A percentile compares a stretch with the other conserved stretches of the same genome.
phyloP scores from a whole-genome alignment of 768 basidiomycete genomes.

The Xanthoconium purpureum region DNA sequence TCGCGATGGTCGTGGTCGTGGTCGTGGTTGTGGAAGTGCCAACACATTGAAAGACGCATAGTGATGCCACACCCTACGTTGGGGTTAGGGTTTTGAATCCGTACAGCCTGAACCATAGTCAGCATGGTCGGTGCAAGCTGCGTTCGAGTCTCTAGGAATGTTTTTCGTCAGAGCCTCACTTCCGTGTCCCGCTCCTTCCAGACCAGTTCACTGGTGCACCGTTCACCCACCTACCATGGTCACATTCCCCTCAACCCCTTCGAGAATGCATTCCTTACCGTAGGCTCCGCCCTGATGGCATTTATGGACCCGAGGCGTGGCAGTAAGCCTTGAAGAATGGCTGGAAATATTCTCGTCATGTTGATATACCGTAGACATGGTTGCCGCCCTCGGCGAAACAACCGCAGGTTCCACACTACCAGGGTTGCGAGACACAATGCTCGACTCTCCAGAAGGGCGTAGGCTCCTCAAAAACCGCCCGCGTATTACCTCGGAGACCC shows the following conservation, averaged over 20 bases:
- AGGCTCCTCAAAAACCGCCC: slow-evolving; percentile 82
- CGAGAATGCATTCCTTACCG: slow-evolving; percentile 81
- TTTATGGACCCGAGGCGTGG: slow-evolving; percentile 78
- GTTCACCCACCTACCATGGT: slow-evolving; percentile 63
- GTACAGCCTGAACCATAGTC: not conserved
- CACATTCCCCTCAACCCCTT: slow-evolving; percentile 80
- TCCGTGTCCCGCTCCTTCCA: slow-evolving; percentile 12
- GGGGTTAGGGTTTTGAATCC: slow-evolving; percentile 15
- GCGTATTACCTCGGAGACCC: slow-evolving; percentile 68
- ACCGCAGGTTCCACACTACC: slow-evolving; percentile 81
- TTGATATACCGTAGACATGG: slow-evolving; percentile 67
- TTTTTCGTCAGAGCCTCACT: not conserved
- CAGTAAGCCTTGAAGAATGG: slow-evolving; percentile 48
- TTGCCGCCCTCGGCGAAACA: slow-evolving; percentile 91
- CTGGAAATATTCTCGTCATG: not conserved
- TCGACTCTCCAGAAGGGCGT: slow-evolving; percentile 77
- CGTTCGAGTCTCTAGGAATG: not conserved
- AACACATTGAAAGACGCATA: too few species aligned
- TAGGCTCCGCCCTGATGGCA: slow-evolving; percentile 82
- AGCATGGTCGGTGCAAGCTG: not conserved
- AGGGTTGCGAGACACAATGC: slow-evolving; percentile 72
- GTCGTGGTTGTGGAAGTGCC: not conserved
- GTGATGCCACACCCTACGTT: slow-evolving; percentile 8
- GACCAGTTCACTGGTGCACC: slow-evolving; percentile 5
- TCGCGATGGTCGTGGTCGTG: not conserved